Conservation (phyloP, 2,329 filamentous ascomycete species). For the Gnomoniopsis smithogilvyi region DNA sequence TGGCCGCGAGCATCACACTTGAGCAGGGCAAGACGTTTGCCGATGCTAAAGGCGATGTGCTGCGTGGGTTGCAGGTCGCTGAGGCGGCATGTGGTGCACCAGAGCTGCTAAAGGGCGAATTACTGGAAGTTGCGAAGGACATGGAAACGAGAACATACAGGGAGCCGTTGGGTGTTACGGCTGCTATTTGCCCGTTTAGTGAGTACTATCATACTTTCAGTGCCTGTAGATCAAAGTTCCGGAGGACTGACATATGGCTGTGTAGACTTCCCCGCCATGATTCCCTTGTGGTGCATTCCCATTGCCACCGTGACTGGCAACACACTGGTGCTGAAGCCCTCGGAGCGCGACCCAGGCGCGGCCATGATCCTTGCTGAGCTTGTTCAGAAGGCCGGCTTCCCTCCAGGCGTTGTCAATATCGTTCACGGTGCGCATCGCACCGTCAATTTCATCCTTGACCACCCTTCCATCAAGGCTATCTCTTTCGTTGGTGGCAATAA, state of each 20-base stretch:
- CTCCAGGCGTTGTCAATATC: constrained; percentile 77
- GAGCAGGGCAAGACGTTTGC: constrained; percentile 89
- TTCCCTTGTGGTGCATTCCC: constrained; percentile 86
- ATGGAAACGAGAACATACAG: constrained; percentile 85
- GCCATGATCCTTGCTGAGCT: constrained; percentile 84
- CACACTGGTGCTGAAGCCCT: constrained; percentile 81
- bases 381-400: constrained; percentile 76
- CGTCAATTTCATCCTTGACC: constrained; percentile 83
- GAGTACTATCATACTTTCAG: constrained; percentile 32
- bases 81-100: constrained; percentile 79
- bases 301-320: constrained; percentile 83
- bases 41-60: constrained; percentile 77
- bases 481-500: constrained; percentile 86
- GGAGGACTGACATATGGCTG: background rate
- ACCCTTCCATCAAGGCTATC: constrained; percentile 80
- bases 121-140: constrained; percentile 82
- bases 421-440: constrained; percentile 78
- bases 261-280: constrained; percentile 85
- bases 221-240: no score
- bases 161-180: constrained; percentile 77
- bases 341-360: constrained; percentile 79
- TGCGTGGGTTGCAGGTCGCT: constrained; percentile 79
- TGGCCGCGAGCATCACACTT: constrained; percentile 80
- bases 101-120: constrained; percentile 77
- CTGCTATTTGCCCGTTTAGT: constrained; percentile 87